A percentile compares a stretch with the other conserved stretches of the same genome.
These are phyloP conservation scores for Cryptococcus hybrid DNA, from an alignment of 1,284 basidiomycete species.

Conservation along the genomic window DNA sequence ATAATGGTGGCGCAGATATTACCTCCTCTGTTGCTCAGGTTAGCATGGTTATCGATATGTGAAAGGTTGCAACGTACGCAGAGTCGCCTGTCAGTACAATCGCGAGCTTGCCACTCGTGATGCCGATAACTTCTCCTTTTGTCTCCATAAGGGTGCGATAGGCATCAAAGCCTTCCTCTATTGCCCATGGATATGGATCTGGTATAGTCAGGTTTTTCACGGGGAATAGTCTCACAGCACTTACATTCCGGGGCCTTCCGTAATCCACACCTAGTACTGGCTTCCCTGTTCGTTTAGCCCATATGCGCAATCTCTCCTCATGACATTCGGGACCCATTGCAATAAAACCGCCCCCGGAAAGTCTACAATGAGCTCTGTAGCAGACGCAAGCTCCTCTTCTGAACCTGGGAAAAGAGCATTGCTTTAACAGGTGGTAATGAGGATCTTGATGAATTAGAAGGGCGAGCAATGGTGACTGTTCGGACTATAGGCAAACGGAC, in stretches of 20 bases:
- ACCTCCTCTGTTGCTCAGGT: conserved; percentile 62
- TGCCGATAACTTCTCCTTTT: conserved; percentile 72
- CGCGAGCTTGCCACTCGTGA: conserved; percentile 66
- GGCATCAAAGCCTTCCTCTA: conserved; percentile 90
- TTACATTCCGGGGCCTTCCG: conserved; percentile 91
- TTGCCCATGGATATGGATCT: conserved; percentile 94
- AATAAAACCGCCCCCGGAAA: conserved; percentile 96
- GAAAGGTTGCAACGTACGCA: conserved; percentile 61
- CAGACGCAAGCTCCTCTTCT: conserved; percentile 63
- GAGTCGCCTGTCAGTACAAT: conserved; percentile 85
- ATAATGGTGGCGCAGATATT: conserved; percentile 79
- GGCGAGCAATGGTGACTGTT: conserved; percentile 78
- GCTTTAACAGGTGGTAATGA: conserved; percentile 70
- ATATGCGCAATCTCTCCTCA: conserved; percentile 85
- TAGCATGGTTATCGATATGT: neutral
- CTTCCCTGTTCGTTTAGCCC: conserved; percentile 75
- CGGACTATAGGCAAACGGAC: conserved; percentile 64
- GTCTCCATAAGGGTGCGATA: conserved; percentile 80
- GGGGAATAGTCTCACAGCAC: conserved; percentile 31
- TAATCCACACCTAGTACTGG: conserved; percentile 89
- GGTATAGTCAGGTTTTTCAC: conserved; percentile 1
- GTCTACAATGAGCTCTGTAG: conserved; percentile 82
- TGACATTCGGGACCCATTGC: conserved; percentile 95
- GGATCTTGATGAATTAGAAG: conserved; percentile 68
- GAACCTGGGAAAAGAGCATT: conserved; percentile 79